Evolutionary conservation across 2,329 filamentous ascomycete genomes (phyloP), one percentile per base, ranked within the genome.

Genomic region (Fusarium goolgardi): DNA sequence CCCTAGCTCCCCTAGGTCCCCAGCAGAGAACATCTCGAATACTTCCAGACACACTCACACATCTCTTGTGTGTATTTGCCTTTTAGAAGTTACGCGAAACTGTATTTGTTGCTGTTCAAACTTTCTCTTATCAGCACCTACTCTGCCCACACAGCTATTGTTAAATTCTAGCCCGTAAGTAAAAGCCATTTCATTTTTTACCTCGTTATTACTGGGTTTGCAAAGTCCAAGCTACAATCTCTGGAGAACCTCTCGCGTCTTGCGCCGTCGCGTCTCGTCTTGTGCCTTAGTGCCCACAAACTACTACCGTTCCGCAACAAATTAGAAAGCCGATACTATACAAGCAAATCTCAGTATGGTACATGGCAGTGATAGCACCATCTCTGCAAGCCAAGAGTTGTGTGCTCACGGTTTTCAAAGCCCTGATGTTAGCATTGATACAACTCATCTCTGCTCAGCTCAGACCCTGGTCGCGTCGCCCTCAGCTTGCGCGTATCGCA

Each of bases 141-240:
- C 44, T 63, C 70, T 69, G 63, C 63, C 63, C 59, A 71, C 67
- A 69, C 59, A 61, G 73, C 70, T 75, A 61, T 70, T 71, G 62
- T 69, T 72, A 69, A 71, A 72, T 73, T 73, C 65, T 76, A 67
- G 72, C 74, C 73, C 72, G 78, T 80, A 75, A 80, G 78, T 81
- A 75, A 70, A 73, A 55, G 37, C 46, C 43, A 20, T 46, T 58
- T 49, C 20, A 25, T 55, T 56, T 51, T 67, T 68, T 55, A 32
- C 59, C 21, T 51, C 66, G 49, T 57, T 62, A 63, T 71, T 34
- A 34, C 27, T 25, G 35, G 64, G 52, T 40, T 25, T 64, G 21
- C 25, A 39, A 61, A 59, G 46, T 58, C 55, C 59, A 44, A 54
- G 41, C 27, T 25, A 37, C 29, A 23, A 56, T 55, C 53, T 60